A percentile compares a stretch with the other conserved stretches of the same genome.
Evolutionary conservation across 805 yeast genomes (phyloP).

Genomic region (Tetrapisispora phaffii): DNA sequence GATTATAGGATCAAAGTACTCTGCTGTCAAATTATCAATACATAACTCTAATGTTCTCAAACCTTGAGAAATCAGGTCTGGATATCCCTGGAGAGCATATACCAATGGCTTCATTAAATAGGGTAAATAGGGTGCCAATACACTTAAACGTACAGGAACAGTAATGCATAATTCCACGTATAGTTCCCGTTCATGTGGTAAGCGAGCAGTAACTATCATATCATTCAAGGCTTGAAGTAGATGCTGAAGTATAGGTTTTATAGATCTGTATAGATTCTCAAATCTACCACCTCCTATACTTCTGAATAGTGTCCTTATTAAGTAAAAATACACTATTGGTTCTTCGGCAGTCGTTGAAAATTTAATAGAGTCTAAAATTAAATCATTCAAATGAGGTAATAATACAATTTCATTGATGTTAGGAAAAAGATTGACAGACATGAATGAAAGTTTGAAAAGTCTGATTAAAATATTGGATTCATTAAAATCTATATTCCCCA

Average conservation of each 20-base stretch:
- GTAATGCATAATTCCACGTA: constrained; percentile 92
- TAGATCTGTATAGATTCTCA: constrained; percentile 85
- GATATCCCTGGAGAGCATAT: constrained; percentile 79
- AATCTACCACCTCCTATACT: constrained; percentile 96
- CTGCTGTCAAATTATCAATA: constrained; percentile 92
- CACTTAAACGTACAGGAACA: constrained; percentile 90
- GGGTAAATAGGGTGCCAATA: constrained; percentile 83
- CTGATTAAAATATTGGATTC: constrained; percentile 75
- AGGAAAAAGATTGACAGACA: constrained; percentile 92
- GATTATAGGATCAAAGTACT: constrained; percentile 91
- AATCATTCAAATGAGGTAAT: constrained; percentile 74
- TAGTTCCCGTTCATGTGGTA: constrained; percentile 85
- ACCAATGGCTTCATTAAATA: constrained; percentile 87
- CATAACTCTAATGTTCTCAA: constrained; percentile 88
- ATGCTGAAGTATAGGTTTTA: constrained; percentile 82
- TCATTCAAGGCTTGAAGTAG: constrained; percentile 77
- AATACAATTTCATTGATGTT: constrained; percentile 77
- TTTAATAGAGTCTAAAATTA: constrained; percentile 71
- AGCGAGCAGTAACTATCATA: constrained; percentile 69
- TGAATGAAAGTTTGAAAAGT: constrained; percentile 82
- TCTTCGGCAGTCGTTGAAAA: constrained; percentile 79
- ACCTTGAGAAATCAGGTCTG: constrained; percentile 90
- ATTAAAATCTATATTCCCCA: constrained; percentile 72
- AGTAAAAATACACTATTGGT: constrained; percentile 80
- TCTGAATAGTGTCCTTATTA: constrained; percentile 81